A percentile compares a stretch with the other conserved stretches of the same genome.
phyloP scores from a whole-genome alignment of 2,329 filamentous ascomycete species.

The Immersiporthe knoxdaviesiana region DNA sequence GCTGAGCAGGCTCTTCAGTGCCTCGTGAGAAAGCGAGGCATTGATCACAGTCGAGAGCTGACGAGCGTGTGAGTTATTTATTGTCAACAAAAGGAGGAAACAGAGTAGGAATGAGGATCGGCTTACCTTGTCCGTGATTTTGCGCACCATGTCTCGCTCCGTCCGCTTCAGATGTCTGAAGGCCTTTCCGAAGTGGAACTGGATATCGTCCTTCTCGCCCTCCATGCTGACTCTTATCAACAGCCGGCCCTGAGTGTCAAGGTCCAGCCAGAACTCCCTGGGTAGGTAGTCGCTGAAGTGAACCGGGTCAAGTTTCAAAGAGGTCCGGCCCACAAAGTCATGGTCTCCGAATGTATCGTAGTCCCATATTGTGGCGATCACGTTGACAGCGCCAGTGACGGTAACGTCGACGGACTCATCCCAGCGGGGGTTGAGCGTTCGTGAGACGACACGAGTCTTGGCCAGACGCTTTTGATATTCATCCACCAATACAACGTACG shows the following conservation, averaged over 20 bases:
- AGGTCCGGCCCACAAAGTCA: conserved; percentile 96
- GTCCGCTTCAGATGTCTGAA: conserved; percentile 94
- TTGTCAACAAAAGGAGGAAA: background rate
- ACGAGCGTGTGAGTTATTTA: conserved; percentile 6
- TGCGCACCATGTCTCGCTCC: conserved; percentile 96
- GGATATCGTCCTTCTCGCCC: conserved; percentile 95
- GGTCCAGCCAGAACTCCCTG: conserved; percentile 94
- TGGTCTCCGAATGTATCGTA: conserved; percentile 97
- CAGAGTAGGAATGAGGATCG: background rate
- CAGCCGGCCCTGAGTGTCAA: conserved; percentile 91
- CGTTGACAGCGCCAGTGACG: conserved; percentile 85
- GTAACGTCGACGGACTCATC: conserved; percentile 97
- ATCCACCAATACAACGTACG: conserved; percentile 94
- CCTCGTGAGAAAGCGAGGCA: conserved; percentile 80
- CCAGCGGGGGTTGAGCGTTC: conserved; percentile 91
- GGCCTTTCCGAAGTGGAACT: conserved; percentile 97
- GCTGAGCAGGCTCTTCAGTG: conserved; percentile 74
- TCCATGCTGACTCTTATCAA: conserved; percentile 97
- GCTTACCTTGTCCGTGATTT: conserved; percentile 92
- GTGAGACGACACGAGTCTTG: conserved; percentile 91
- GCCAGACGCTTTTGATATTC: conserved; percentile 96
- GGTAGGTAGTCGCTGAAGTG: conserved; percentile 97
- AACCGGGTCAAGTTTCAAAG: conserved; percentile 94
- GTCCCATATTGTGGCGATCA: conserved; percentile 98
- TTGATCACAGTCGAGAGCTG: conserved; percentile 93